phyloP scores from a whole-genome alignment of 768 basidiomycete species.

The Paxillus rubicundulus region DNA sequence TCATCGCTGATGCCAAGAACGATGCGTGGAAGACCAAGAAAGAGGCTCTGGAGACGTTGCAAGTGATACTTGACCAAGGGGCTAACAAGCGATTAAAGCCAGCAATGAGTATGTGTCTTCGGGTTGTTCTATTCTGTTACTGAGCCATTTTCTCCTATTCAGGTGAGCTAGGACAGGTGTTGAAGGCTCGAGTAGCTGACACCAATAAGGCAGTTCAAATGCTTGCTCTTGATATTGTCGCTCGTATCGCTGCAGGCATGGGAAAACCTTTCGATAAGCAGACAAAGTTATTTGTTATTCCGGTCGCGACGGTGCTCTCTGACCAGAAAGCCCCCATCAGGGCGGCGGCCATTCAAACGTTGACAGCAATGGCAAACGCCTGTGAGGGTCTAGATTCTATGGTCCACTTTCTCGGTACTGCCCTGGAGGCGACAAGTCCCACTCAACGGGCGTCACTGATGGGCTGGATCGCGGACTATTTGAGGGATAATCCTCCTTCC shows the following conservation, averaged over 20 bases:
- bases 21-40: constrained; percentile 98
- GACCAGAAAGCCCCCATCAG: constrained; percentile 93
- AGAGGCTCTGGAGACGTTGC: constrained; percentile 84
- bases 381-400: constrained; percentile 84
- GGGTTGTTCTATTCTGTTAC: not conserved
- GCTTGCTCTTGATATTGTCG: constrained; percentile 86
- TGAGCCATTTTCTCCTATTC: not conserved
- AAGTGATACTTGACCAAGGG: constrained; percentile 84
- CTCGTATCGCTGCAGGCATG: constrained; percentile 90
- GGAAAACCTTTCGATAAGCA: constrained; percentile 94
- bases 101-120: constrained; percentile 64
- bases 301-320: constrained; percentile 80
- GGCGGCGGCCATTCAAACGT: constrained; percentile 68
- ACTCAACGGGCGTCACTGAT: constrained; percentile 77
- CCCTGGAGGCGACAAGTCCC: constrained; percentile 85
- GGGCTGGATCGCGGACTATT: constrained; percentile 78
- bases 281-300: constrained; percentile 67
- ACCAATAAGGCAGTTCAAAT: constrained; percentile 93
- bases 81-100: constrained; percentile 91
- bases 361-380: constrained; percentile 80
- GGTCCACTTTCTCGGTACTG: constrained; percentile 72
- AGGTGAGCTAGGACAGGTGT: constrained; percentile 89
- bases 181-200: constrained; percentile 87
- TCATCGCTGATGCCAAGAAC: constrained; percentile 81
- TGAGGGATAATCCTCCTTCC: constrained; percentile 59